These are phyloP conservation scores for Linum usitatissimum DNA, from an alignment of 345 rosid genomes.

Conservation along the genomic window DNA sequence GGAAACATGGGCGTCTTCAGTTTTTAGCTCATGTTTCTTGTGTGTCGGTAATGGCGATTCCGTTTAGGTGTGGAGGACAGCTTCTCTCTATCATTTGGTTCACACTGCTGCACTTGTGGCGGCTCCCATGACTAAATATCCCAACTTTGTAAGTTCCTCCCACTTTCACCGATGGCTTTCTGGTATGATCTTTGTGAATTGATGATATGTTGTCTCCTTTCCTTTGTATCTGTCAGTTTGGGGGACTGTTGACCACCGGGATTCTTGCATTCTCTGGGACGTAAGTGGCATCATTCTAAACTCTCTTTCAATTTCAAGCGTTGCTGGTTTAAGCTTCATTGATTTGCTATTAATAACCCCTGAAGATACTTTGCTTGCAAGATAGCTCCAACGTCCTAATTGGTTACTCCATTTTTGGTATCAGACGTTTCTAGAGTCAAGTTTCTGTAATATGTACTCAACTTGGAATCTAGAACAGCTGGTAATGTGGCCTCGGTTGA, in stretches of 20 bases:
- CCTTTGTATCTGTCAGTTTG: slow-evolving; percentile 47
- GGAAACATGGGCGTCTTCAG: too few relatives aligned
- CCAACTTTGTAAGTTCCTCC: slow-evolving; percentile 43
- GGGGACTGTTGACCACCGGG: slow-evolving; percentile 79
- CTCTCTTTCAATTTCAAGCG: not conserved
- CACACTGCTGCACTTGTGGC: slow-evolving; percentile 84
- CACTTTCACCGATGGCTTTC: not conserved
- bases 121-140: slow-evolving; percentile 63
- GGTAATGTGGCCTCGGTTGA: not conserved
- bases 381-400: not conserved
- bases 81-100: slow-evolving; percentile 82
- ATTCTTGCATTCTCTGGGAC: slow-evolving; percentile 77
- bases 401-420: not conserved
- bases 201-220: not conserved
- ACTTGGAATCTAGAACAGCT: not conserved
- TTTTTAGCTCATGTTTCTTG: too few relatives aligned
- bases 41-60: not conserved
- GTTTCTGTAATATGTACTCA: not conserved
- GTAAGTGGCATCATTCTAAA: slow-evolving; percentile 40
- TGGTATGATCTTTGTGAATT: not conserved
- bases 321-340: not conserved
- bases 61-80: slow-evolving; percentile 81
- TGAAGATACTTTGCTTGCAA: not conserved
- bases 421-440: not conserved
- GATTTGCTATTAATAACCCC: not conserved